Evolutionary conservation across 192 early-diverging fungal genomes (phyloP), one percentile per base, ranked within the genome.

Genomic region (Pecoramyces ruminantium): DNA sequence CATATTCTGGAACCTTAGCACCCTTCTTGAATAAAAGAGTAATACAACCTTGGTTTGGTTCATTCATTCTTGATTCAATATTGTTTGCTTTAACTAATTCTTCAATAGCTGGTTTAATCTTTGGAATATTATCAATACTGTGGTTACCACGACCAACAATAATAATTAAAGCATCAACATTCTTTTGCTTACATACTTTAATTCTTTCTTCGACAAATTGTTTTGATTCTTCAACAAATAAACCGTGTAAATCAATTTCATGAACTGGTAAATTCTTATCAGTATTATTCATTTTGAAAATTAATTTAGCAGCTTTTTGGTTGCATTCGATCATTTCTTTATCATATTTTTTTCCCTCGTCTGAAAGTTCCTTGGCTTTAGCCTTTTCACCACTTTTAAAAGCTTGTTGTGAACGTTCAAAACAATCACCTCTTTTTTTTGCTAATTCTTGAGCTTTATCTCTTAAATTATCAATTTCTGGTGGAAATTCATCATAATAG

Each of bases 161-260:
- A 21, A 94, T 89, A 2, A 81, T 82, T 78, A 92, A 81, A 38
- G 86, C 38, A 38, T 84, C 81, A 30, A 84, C 81, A 2, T 85
- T 82, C 29, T 87, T 85, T 67, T 79, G 80, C 80, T 89, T 78
- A 83, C 92, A 94, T 30, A 82, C 77, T 17, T 79, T 51, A 21
- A 93, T 86, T 28, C 88, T 86, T 30, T 84, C 83, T 29, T 89
- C 86, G 2, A 89, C 83, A 15, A 85, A 83, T 12, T 82, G 85
- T 8, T 88, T 79, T 0, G 93, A 92, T 81, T 93, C 93, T 80
- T 83, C 80, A 30, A 94, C 93, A 81, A 86, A 90, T 17, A 92
- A 81, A 11, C 92, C 93, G 77, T 94, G 93, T 29, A 94, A 79
- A 83, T 94, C 93, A 78, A 94, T 81, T 80, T 93, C 88, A 39